Evolutionary conservation across 768 basidiomycete genomes (phyloP).

Genomic region (Pulveroboletus frians): DNA sequence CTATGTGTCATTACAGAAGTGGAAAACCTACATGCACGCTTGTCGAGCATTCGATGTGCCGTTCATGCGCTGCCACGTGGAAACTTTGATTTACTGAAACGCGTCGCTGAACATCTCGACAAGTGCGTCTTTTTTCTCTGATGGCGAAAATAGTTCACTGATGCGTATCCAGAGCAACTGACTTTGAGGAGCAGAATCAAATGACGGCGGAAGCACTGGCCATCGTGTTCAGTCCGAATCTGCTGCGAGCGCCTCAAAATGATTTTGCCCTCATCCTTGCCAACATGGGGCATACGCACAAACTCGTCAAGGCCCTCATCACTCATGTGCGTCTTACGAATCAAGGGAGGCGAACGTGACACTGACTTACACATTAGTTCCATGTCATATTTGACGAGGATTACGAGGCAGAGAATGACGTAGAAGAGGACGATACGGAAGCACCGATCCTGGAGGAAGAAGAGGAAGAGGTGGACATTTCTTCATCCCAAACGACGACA

Average conservation of each 20-base stretch:
- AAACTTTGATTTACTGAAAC: constrained; percentile 74
- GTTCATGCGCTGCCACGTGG: constrained; percentile 65
- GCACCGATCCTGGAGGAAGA: constrained; percentile 62
- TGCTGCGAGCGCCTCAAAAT: constrained; percentile 71
- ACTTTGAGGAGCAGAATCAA: constrained; percentile 83
- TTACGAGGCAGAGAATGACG: constrained; percentile 44
- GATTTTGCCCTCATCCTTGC: constrained; percentile 73
- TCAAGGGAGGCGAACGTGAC: background rate
- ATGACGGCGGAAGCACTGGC: constrained; percentile 85
- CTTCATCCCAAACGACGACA: constrained; percentile 25
- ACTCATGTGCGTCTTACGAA: constrained; percentile 52
- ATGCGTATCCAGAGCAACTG: constrained; percentile 57
- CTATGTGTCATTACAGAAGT: constrained; percentile 42
- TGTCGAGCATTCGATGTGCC: constrained; percentile 58
- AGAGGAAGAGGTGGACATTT: constrained; percentile 41
- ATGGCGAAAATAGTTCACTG: background rate
- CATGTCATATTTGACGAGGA: constrained; percentile 76
- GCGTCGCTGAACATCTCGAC: constrained; percentile 82
- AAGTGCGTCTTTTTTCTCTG: constrained; percentile 35
- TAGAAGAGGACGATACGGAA: constrained; percentile 63
- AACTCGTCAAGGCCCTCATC: constrained; percentile 70
- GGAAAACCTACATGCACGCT: constrained; percentile 62
- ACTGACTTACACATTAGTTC: constrained; percentile 35
- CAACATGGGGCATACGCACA: constrained; percentile 75
- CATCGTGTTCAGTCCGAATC: constrained; percentile 81